Evolutionary conservation across 2,329 filamentous ascomycete genomes (phyloP).

Genomic region (Gnomoniopsis sp.): DNA sequence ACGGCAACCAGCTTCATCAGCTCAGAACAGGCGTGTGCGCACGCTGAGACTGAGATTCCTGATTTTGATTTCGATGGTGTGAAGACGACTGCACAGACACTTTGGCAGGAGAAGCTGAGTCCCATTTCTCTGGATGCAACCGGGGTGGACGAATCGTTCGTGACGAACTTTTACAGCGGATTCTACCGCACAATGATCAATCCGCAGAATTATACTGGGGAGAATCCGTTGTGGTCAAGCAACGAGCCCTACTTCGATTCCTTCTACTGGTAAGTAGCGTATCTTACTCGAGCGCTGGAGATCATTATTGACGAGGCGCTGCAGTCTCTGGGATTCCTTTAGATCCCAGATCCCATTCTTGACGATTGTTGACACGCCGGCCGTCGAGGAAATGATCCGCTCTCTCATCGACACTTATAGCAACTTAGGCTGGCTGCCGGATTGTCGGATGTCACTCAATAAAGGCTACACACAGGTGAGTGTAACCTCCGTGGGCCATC

Average conservation of each 20-base stretch:
- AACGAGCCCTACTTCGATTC: constrained; percentile 71
- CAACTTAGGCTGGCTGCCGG: constrained; percentile 63
- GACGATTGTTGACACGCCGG: constrained; percentile 62
- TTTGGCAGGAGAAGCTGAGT: constrained; percentile 60
- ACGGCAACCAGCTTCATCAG: constrained; percentile 71
- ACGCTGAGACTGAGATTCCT: constrained; percentile 68
- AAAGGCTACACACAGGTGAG: constrained; percentile 63
- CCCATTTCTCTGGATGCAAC: constrained; percentile 52
- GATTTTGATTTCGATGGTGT: constrained; percentile 59
- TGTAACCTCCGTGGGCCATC: constrained; percentile 21
- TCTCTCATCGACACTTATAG: constrained; percentile 69
- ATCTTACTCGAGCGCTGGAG: neutral
- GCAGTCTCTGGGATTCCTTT: constrained; percentile 66
- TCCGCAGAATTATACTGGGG: constrained; percentile 71
- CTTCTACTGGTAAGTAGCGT: constrained; percentile 59
- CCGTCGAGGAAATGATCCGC: constrained; percentile 64
- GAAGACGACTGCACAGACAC: constrained; percentile 46
- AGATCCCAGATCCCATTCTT: constrained; percentile 67
- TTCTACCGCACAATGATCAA: constrained; percentile 71
- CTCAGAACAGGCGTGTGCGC: constrained; percentile 60
- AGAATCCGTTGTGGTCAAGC: constrained; percentile 66
- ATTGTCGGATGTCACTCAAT: constrained; percentile 65
- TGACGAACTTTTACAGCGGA: constrained; percentile 67
- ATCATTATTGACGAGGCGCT: constrained; percentile 9
- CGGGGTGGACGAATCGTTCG: constrained; percentile 49